Base-by-base conservation (phyloP, 2,329 filamentous ascomycete genomes). In the Colletotrichum graminicola region DNA sequence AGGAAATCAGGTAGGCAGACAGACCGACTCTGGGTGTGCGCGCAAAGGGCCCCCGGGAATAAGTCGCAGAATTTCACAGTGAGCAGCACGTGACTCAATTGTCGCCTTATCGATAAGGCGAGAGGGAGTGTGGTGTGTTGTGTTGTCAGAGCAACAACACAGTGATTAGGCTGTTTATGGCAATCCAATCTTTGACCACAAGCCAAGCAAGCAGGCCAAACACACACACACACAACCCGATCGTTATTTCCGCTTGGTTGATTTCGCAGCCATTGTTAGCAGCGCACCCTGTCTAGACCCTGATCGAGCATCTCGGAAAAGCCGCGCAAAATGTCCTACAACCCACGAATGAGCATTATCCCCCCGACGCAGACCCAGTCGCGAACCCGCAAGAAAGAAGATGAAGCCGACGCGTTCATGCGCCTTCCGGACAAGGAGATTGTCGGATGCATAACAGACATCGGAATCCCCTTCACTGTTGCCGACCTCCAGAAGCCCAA, bases 391-490 rank as follows among this genome's bases (percentile, higher is more conserved):
- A 89, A 88, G 78, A 89, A 89, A 78, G 87, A 89, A 74, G 87
- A 90, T 41, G 86, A 89, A 67, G 85, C 87, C 64, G 87, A 89
- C 78, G 86, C 88, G 66, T 87, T 89, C 76, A 89, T 90, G 84
- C 85, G 86, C 66, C 84, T 90, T 67, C 85, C 88, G 10, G 90
- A 90, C 80, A 87, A 86, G 77, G 96, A 99, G 81, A 98, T 99
- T 73, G 95, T 95, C 76, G 94, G 93, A 80, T 99, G 96, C 82
- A 98, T 99, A 84, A 96, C 92, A 78, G 96, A 98, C 80, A 97
- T 98, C 77, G 95, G 95, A 71, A 95, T 98, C 77, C 91, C 90
- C 36, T 98, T 98, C 81, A 93, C 90, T 45, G 86, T 95, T 23
- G 89, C 92, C 73, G 95, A 99, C 82, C 88, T 99, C 51, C 91